Evolutionary conservation across 345 rosid genomes (phyloP).

Genomic region (Murraya koenigii): DNA sequence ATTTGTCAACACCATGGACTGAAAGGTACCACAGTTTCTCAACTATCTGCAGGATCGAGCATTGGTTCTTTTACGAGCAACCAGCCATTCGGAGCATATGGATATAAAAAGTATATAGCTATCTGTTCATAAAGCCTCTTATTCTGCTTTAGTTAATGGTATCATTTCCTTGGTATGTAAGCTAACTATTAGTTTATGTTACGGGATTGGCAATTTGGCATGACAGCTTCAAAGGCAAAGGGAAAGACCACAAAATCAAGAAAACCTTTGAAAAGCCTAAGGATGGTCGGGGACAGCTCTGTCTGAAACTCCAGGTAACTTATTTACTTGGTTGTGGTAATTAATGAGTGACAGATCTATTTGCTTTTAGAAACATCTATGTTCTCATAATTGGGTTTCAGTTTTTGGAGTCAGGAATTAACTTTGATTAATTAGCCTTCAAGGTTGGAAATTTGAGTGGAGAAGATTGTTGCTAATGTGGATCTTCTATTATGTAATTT

Average conservation of each 20-base stretch:
- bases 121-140: not conserved
- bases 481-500: not conserved
- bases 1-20: not conserved
- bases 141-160: not conserved
- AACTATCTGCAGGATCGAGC: not conserved
- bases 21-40: not conserved
- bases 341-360: not conserved
- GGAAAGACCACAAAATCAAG: not conserved
- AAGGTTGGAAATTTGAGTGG: not conserved
- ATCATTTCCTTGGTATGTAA: not conserved
- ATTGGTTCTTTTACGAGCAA: not conserved
- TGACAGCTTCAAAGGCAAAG: not conserved
- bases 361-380: not conserved
- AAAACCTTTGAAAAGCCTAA: not conserved
- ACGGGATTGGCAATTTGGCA: not conserved
- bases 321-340: not conserved
- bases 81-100: not conserved
- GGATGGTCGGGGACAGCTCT: not conserved
- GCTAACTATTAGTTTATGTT: slow-evolving; percentile 14
- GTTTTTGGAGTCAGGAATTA: not conserved
- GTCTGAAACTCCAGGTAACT: slow-evolving; percentile 20
- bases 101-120: not conserved
- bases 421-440: not conserved
- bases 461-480: not conserved
- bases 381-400: not conserved